Conservation (phyloP, 805 yeast species). For the Blastobotrys chiropterorum region DNA sequence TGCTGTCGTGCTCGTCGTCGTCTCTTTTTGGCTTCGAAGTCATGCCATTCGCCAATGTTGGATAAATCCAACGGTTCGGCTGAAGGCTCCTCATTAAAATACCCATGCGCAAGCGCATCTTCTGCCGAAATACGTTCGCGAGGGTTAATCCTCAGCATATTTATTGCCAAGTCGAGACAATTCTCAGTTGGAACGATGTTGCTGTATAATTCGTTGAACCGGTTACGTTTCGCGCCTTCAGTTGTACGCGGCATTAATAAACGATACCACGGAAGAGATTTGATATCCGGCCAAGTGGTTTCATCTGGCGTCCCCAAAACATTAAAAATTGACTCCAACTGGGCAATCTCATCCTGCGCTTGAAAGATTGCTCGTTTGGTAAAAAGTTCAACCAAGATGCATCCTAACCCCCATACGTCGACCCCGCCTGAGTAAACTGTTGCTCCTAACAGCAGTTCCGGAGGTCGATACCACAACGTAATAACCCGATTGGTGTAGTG, state of each 20-base stretch:
- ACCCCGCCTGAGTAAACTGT: constrained; percentile 87
- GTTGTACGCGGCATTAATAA: constrained; percentile 52
- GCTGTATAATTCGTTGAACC: constrained; percentile 40
- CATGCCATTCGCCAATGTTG: constrained; percentile 91
- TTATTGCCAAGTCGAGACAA: constrained; percentile 54
- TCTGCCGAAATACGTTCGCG: constrained; percentile 56
- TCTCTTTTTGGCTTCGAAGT: constrained; percentile 84
- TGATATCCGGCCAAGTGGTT: constrained; percentile 72
- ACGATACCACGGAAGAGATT: constrained; percentile 86
- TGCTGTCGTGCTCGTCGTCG: constrained; percentile 41
- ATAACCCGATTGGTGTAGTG: constrained; percentile 94
- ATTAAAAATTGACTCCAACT: constrained; percentile 66
- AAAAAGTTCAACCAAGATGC: constrained; percentile 77
- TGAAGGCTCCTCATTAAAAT: constrained; percentile 63
- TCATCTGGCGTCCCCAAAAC: constrained; percentile 81
- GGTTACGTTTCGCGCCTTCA: constrained; percentile 25
- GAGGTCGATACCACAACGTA: constrained; percentile 96
- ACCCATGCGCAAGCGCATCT: constrained; percentile 62
- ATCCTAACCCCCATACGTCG: constrained; percentile 97
- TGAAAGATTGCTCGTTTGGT: constrained; percentile 72
- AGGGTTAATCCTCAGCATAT: constrained; percentile 67
- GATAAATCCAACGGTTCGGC: constrained; percentile 53
- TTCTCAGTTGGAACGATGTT: constrained; percentile 40
- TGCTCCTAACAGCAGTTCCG: constrained; percentile 84
- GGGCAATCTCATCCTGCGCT: constrained; percentile 84